Evolutionary conservation across 2,329 filamentous ascomycete species (phyloP).

Genomic region (Magnaporthales sp.): DNA sequence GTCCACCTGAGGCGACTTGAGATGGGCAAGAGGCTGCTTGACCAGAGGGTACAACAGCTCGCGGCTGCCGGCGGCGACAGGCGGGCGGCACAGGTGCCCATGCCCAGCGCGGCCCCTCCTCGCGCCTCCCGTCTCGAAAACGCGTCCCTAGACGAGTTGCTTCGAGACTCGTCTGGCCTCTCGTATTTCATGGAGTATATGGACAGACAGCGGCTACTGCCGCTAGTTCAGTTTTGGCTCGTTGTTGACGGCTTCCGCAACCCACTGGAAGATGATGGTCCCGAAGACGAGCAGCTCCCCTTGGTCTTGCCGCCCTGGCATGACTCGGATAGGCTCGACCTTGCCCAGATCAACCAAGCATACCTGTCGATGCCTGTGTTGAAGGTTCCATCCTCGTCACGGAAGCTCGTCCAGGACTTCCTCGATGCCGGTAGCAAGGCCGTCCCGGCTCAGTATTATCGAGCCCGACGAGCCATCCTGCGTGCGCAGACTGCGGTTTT

Average conservation of each 20-base stretch:
- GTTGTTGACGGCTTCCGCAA: constrained; percentile 95
- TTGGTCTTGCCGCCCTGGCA: constrained; percentile 62
- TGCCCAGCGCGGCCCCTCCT: constrained; percentile 15
- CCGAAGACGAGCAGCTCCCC: constrained; percentile 57
- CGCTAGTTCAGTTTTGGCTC: constrained; percentile 94
- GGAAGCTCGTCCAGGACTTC: constrained; percentile 65
- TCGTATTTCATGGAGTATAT: constrained; percentile 99
- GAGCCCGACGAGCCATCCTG: constrained; percentile 72
- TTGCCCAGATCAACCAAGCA: constrained; percentile 84
- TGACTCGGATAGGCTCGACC: constrained; percentile 74
- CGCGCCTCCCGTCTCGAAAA: constrained; percentile 60
- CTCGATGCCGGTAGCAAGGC: constrained; percentile 69
- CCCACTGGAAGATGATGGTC: constrained; percentile 80
- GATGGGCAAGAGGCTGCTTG: constrained; percentile 81
- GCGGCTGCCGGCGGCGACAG: constrained; percentile 53
- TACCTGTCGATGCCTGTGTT: constrained; percentile 80
- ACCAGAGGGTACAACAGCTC: constrained; percentile 79
- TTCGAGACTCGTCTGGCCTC: constrained; percentile 80
- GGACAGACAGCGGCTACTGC: constrained; percentile 82
- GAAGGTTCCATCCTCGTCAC: constrained; percentile 62
- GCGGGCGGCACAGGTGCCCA: constrained; percentile 18
- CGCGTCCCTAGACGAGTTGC: constrained; percentile 71
- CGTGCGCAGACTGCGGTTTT: constrained; percentile 74
- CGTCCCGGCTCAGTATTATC: constrained; percentile 71
- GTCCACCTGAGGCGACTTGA: constrained; percentile 84